Conservation (phyloP, 1,284 basidiomycete species). For the Ustilago sp. region DNA sequence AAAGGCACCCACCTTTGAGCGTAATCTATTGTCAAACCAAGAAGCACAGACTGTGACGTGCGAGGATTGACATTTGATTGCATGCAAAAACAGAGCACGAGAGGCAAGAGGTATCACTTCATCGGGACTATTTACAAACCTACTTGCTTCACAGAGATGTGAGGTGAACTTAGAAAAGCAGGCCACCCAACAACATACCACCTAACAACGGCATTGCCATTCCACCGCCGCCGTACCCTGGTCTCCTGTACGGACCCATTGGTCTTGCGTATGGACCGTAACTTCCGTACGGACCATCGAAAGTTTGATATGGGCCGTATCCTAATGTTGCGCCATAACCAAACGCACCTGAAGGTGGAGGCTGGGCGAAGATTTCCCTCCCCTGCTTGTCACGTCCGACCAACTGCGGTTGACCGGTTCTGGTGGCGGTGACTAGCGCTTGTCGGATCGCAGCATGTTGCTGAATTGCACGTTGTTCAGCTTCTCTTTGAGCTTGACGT, state of each 20-base stretch:
- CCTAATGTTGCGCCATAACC: slow-evolving; percentile 45
- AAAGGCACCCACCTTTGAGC: not conserved
- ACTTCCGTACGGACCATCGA: slow-evolving; percentile 39
- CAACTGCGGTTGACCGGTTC: slow-evolving; percentile 54
- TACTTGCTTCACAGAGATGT: not conserved
- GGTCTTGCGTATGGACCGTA: slow-evolving; percentile 43
- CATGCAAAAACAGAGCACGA: not conserved
- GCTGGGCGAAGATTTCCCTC: slow-evolving; percentile 54
- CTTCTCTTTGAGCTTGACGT: slow-evolving; percentile 46
- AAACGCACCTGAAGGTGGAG: slow-evolving; percentile 44
- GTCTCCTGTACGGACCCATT: slow-evolving; percentile 42
- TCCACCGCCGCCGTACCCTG: slow-evolving; percentile 26
- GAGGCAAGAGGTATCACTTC: slow-evolving; percentile 9
- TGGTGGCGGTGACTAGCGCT: slow-evolving; percentile 35
- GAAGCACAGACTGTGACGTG: not conserved
- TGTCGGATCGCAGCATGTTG: slow-evolving; percentile 42
- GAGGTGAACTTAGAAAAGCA: slow-evolving; percentile 38
- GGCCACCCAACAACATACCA: slow-evolving; percentile 51
- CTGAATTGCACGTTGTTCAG: slow-evolving; percentile 54
- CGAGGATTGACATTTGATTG: not conserved
- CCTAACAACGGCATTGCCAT: slow-evolving; percentile 32
- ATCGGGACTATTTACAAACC: not conserved
- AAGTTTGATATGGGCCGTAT: slow-evolving; percentile 49
- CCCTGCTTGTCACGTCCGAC: slow-evolving; percentile 47
- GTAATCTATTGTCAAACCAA: not conserved